phyloP scores from a whole-genome alignment of 2,329 filamentous ascomycete species.

The Allantophomopsis cytisporea region DNA sequence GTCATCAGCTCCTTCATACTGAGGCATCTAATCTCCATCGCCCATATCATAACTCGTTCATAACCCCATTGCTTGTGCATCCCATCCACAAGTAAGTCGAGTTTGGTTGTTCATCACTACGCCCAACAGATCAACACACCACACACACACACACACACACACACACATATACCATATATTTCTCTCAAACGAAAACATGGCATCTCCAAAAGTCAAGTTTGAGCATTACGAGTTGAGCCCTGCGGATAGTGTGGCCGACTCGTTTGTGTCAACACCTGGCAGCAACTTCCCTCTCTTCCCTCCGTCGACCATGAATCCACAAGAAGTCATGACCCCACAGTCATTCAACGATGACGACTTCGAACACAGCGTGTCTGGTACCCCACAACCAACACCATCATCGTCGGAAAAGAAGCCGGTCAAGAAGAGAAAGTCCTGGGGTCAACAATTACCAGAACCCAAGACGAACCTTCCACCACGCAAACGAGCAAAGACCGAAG shows the following conservation, averaged over 20 bases:
- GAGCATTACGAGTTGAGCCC: slow-evolving; percentile 19
- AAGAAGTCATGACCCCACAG: slow-evolving; percentile 17
- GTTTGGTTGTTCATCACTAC: too few species aligned
- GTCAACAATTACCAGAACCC: slow-evolving; percentile 87
- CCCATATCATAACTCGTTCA: too few species aligned
- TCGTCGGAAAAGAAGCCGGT: slow-evolving; percentile 51
- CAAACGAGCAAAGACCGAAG: slow-evolving; percentile 96
- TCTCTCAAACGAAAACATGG: slow-evolving; percentile 5
- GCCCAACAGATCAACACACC: too few species aligned
- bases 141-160: too few species aligned
- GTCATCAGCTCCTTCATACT: too few species aligned
- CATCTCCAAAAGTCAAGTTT: slow-evolving; percentile 16
- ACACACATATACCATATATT: too few species aligned
- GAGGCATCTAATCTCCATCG: too few species aligned
- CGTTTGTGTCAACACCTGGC: slow-evolving; percentile 18
- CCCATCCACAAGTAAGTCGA: too few species aligned
- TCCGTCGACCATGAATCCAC: slow-evolving; percentile 10
- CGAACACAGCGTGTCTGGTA: slow-evolving; percentile 7
- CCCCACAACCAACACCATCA: slow-evolving; percentile 10
- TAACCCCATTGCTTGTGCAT: too few species aligned
- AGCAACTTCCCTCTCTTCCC: slow-evolving; percentile 17
- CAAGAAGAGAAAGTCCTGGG: slow-evolving; percentile 98
- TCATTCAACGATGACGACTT: slow-evolving; percentile 15
- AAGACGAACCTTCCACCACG: slow-evolving; percentile 92
- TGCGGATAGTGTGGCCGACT: slow-evolving; percentile 16